Evolutionary conservation across 306 rosid genomes (phyloP), one percentile per base, ranked within the genome.

Genomic region (Vicia sativa): DNA sequence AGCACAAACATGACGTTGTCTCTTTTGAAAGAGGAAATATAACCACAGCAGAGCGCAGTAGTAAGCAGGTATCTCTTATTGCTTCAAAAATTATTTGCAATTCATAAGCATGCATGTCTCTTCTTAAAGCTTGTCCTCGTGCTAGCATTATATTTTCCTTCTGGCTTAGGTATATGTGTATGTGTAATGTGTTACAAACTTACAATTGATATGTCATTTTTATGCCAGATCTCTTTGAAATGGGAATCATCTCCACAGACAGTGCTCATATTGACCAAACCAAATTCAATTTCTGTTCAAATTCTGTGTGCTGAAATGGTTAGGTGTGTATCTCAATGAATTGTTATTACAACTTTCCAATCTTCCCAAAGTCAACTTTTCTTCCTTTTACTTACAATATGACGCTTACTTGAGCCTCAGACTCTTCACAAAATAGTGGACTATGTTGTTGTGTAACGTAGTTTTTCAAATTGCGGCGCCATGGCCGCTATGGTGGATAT

Each of bases 21-120:
- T 93, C 97, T 67, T 93, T 93, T 66, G 97, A 93, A 80, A 85
- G 78, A 80, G 97, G 99, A 79, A 90, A 93, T 73, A 93, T 93
- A 76, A 90, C 91, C 64, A 90, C 99, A 66, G 92, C 99, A 62
- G 92, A 85, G 82, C 97, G 95, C 70, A 93, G 96, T 77, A 93
- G 96, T 85, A 88, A 78, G 87, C 99, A 93, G 95, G 99, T 90
- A 79, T 68, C 53, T 18, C 65, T 65, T 79, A 57, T 55, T 77
- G 61, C 65, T 65, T 28, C 11, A 43, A 56, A 41, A 42, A 18
- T 26, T 43, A 62, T 66, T 52, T 48, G 37, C 48, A 21, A 29
- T 43, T 9, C 26, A 45, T 63, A 56, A 62, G 31, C 54, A 38
- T 53, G 49, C 63, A 34, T 29, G 7, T 44, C 48, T 58, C 34